phyloP scores from a whole-genome alignment of 495 filamentous ascomycete genomes.

The Bombardia bombarda region DNA sequence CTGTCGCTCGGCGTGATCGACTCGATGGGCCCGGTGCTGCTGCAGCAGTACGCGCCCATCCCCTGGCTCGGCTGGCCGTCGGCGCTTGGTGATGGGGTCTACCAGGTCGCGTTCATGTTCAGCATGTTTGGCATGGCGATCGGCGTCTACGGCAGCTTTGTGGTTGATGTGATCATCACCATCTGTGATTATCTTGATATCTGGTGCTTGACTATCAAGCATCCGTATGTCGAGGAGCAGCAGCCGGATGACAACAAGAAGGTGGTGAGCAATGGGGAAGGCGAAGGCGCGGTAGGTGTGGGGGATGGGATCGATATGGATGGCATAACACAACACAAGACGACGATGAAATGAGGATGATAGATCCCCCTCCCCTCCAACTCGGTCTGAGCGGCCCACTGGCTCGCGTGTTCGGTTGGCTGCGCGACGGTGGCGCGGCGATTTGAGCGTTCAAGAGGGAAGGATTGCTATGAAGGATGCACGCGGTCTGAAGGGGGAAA shows the following conservation, averaged over 20 bases:
- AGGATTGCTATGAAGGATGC: no score
- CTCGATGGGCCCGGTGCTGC: slow-evolving; percentile 58
- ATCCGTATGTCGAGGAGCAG: slow-evolving; percentile 44
- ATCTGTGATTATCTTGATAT: slow-evolving; percentile 98
- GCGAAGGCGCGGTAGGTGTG: slow-evolving; percentile 11
- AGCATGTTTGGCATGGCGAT: slow-evolving; percentile 68
- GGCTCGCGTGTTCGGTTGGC: no score
- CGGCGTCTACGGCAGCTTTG: slow-evolving; percentile 91
- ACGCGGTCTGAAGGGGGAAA: no score
- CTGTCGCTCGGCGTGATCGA: slow-evolving; percentile 69
- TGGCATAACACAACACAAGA: no score
- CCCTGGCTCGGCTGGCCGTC: slow-evolving; percentile 65
- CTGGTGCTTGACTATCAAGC: slow-evolving; percentile 96
- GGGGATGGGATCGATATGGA: not conserved
- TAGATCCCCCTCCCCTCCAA: no score
- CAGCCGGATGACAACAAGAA: slow-evolving; percentile 20
- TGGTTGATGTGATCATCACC: slow-evolving; percentile 89
- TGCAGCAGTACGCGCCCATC: slow-evolving; percentile 46
- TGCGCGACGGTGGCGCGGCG: no score
- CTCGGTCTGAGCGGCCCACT: no score
- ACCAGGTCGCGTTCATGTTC: slow-evolving; percentile 83
- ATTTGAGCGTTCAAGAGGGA: no score
- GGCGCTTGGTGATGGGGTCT: slow-evolving; percentile 61
- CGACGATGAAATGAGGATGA: no score
- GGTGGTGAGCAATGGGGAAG: slow-evolving; percentile 16